phyloP scores from a whole-genome alignment of 352 stramenopile species.

The Aphanomyces astaci region DNA sequence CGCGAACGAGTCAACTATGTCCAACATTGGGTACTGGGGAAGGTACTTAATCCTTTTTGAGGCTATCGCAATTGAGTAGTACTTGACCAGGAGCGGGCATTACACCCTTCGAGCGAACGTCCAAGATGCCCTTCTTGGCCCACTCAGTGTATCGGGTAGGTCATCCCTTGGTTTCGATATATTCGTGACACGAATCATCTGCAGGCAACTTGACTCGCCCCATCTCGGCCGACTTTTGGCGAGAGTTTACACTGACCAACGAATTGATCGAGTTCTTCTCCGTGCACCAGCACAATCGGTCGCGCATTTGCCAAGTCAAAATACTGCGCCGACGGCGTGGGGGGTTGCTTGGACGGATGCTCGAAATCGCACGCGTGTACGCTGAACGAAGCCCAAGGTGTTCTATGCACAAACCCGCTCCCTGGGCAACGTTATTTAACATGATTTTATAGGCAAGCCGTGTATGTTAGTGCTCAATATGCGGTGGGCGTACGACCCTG shows the following conservation, averaged over 20 bases:
- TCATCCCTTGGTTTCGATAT: not conserved
- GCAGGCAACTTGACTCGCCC: not conserved
- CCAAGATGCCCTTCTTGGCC: too few relatives aligned
- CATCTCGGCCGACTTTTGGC: constrained; percentile 6
- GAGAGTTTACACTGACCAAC: not conserved
- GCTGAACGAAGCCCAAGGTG: too few relatives aligned
- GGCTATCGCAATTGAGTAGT: too few relatives aligned
- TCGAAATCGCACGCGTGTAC: too few relatives aligned
- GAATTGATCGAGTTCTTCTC: constrained; percentile 19
- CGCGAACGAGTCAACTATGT: too few relatives aligned
- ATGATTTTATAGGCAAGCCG: not conserved
- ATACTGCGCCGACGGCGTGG: not conserved
- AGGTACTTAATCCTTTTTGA: too few relatives aligned
- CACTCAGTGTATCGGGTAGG: too few relatives aligned
- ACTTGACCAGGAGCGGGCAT: too few relatives aligned
- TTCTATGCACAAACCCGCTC: too few relatives aligned
- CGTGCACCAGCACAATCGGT: not conserved
- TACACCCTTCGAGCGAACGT: too few relatives aligned
- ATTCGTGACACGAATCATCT: not conserved
- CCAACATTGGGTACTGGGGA: too few relatives aligned
- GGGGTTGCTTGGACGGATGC: constrained; percentile 20
- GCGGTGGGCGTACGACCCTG: not conserved
- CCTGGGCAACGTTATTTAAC: too few relatives aligned
- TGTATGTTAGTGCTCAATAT: constrained; percentile 20
- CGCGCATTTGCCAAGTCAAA: not conserved